phyloP scores from a whole-genome alignment of 352 stramenopile species.

The Globisporangium ultimum region DNA sequence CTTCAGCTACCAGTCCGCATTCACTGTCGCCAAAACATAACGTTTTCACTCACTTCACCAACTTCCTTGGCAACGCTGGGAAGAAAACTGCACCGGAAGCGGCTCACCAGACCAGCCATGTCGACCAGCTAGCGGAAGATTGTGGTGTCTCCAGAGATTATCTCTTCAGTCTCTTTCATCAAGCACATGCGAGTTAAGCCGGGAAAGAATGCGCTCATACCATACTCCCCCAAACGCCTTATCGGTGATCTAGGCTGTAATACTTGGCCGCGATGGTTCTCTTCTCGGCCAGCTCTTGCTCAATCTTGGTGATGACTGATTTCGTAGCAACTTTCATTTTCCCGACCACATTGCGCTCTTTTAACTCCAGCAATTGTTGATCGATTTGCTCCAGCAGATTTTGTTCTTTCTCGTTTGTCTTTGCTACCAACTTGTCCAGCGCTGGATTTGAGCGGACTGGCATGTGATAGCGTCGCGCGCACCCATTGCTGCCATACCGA shows the following conservation, averaged over 20 bases:
- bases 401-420: conserved; percentile 41
- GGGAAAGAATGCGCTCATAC: not conserved
- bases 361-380: conserved; percentile 53
- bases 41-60: conserved; percentile 14
- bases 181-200: conserved; percentile 5
- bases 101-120: not conserved
- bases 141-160: conserved; percentile 16
- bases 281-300: conserved; percentile 40
- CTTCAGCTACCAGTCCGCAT: not conserved
- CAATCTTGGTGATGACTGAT: conserved; percentile 44
- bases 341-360: conserved; percentile 50
- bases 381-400: conserved; percentile 46
- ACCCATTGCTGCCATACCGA: conserved; percentile 59
- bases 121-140: conserved; percentile 12
- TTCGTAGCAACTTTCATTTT: conserved; percentile 51
- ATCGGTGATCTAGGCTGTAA: conserved; percentile 37
- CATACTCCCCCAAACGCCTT: not conserved
- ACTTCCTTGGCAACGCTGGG: conserved; percentile 13
- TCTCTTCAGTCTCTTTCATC: conserved; percentile 7
- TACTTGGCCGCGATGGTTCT: conserved; percentile 49
- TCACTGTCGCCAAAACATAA: conserved; percentile 6
- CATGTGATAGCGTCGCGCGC: conserved; percentile 55
- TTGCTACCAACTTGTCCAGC: conserved; percentile 34
- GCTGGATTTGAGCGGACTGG: conserved; percentile 39
- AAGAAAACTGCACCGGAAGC: not conserved